Percentiles rank a stretch among this genome's conserved stretches.
phyloP scores from a whole-genome alignment of 139 green algal species.

The Chlorella sp. region DNA sequence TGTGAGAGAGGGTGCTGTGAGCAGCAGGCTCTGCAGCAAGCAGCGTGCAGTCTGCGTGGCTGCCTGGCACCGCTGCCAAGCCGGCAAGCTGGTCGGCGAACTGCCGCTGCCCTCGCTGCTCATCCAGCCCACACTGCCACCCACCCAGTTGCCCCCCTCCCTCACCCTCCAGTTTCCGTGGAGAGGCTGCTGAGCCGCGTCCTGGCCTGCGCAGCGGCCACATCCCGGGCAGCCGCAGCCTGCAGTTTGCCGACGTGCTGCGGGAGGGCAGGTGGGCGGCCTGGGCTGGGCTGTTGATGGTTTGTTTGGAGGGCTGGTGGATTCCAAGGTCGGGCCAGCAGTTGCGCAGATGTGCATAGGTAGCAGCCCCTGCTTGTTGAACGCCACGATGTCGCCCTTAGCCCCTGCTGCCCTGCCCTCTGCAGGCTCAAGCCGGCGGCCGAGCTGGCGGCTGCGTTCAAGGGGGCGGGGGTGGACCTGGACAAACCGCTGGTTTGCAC shows the following conservation, averaged over 20 bases:
- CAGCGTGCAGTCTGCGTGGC: too few relatives aligned
- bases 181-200: constrained; percentile 84
- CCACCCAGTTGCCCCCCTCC: background rate
- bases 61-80: too few relatives aligned
- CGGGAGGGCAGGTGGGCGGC: constrained; percentile 33
- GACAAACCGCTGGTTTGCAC: constrained; percentile 60
- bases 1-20: too few relatives aligned
- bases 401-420: too few relatives aligned
- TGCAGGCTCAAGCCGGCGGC: constrained; percentile 56
- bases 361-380: background rate
- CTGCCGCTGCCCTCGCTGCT: too few relatives aligned
- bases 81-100: too few relatives aligned
- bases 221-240: constrained; percentile 85
- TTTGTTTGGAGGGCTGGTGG: too few relatives aligned
- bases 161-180: constrained; percentile 60
- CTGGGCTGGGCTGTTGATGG: background rate
- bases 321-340: too few relatives aligned
- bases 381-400: too few relatives aligned
- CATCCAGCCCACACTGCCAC: too few relatives aligned
- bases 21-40: too few relatives aligned
- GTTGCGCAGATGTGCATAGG: background rate
- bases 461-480: constrained; percentile 69
- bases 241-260: constrained; percentile 85
- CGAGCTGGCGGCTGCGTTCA: constrained; percentile 73
- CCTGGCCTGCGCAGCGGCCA: constrained; percentile 80